Base-by-base conservation (phyloP, 768 basidiomycete species). In the Hebeloma cylindrosporum region DNA sequence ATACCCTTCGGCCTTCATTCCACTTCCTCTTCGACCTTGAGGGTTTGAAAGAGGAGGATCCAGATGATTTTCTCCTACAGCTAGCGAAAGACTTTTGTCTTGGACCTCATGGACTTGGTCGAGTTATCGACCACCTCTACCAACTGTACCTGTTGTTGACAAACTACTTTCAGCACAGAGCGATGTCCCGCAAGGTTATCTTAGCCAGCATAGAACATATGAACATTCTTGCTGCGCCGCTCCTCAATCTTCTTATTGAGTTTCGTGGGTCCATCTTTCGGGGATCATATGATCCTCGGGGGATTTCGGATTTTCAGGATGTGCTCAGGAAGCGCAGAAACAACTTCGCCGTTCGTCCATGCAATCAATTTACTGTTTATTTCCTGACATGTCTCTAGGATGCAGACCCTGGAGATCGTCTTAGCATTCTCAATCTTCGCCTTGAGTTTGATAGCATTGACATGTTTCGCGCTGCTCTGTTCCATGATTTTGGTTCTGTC, bases 11-110 rank as follows among this genome's bases (percentile, higher is more conserved):
- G 16, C 29, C 41, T 16, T 43, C 22, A 31, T 33, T 32, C 20
- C 30, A 32, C 13, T 43, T 43, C 17, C 29, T 43, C n/a, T 32
- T 43, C 25, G 29, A 43, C 30, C 41, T 43, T 9, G 30, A 17
- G 18, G 9, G 25, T 10, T 11, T 43, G 11, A 43, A 43, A 17
- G 17, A 11, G 14, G 23, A 21, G 3, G 30, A 32, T 43, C 30
- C 17, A 11, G 11, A 14, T 11, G 41, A 21, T 8, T 43, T 43
- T 16, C 18, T 9, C 5, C 8, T 23, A 10, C 41, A 43, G 16
- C 26, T 43, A 10, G 4, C 20, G 6, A 14, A 10, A 5, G 41
- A 43, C 16, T 43, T 43, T 18, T 16, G 31, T 22, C 31, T 43
- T 11, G 41, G 41, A 14, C 41, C 41, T 6, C 20, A 21, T 23